These are phyloP conservation scores for Xylaria sp. DNA, from an alignment of 2,329 filamentous ascomycete genomes.

Conservation along the genomic window DNA sequence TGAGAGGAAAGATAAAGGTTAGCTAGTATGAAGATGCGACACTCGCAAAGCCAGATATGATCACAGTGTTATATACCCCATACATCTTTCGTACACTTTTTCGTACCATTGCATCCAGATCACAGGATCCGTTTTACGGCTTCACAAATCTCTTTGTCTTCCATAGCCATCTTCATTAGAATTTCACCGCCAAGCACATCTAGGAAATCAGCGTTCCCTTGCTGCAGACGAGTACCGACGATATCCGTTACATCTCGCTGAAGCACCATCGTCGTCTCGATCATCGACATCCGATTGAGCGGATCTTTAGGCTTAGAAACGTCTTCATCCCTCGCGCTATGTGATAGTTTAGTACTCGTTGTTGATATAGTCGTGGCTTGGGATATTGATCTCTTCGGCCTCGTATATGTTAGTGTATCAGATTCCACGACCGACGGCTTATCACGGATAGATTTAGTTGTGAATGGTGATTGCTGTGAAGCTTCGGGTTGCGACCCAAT, in stretches of 20 bases:
- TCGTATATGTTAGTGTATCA: not conserved
- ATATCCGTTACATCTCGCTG: slow-evolving; percentile 30
- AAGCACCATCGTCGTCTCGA: slow-evolving; percentile 29
- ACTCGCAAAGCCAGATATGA: not conserved
- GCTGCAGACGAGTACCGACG: slow-evolving; percentile 25
- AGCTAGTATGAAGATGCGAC: not conserved
- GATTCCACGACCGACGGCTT: not conserved
- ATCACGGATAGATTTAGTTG: not conserved
- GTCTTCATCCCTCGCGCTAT: not conserved
- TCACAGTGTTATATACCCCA: not conserved
- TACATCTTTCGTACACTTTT: not conserved
- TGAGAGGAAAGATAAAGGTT: not conserved
- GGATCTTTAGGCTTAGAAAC: not conserved
- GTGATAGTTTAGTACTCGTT: slow-evolving; percentile 8
- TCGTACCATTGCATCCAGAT: not conserved
- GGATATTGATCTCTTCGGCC: slow-evolving; percentile 18
- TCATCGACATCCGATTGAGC: slow-evolving; percentile 10
- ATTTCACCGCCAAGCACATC: slow-evolving; percentile 26
- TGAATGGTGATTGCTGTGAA: not conserved
- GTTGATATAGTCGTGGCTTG: slow-evolving; percentile 33
- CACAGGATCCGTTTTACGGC: slow-evolving; percentile 11
- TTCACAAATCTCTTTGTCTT: slow-evolving; percentile 18
- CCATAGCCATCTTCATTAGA: slow-evolving; percentile 28
- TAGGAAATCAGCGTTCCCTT: slow-evolving; percentile 16
- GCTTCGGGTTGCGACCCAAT: not conserved